phyloP scores from a whole-genome alignment of 352 stramenopile species.

The Phytophthora nicotianae region DNA sequence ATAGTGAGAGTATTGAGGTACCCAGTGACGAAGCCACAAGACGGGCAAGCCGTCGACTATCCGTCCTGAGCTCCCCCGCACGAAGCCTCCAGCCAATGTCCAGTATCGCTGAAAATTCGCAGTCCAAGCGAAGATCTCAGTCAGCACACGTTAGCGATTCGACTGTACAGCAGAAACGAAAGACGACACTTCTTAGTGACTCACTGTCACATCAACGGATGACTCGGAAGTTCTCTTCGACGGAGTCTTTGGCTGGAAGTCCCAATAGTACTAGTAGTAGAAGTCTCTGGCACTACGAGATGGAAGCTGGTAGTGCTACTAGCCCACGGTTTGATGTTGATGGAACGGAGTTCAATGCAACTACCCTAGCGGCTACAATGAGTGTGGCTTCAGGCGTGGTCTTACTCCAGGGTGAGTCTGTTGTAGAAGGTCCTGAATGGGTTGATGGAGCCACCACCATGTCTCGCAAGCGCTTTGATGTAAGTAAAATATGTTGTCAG shows the following conservation, averaged over 20 bases:
- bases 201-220: slow-evolving; percentile 28
- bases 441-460: slow-evolving; percentile 52
- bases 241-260: slow-evolving; percentile 15
- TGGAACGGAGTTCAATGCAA: slow-evolving; percentile 30
- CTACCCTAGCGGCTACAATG: slow-evolving; percentile 30
- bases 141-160: slow-evolving; percentile 8
- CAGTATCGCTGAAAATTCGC: slow-evolving; percentile 26
- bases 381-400: slow-evolving; percentile 47
- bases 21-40: not conserved
- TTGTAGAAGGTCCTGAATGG: slow-evolving; percentile 47
- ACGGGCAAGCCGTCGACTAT: slow-evolving; percentile 10
- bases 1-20: not conserved
- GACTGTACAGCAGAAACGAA: slow-evolving; percentile 14
- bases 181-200: slow-evolving; percentile 28
- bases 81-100: slow-evolving; percentile 14
- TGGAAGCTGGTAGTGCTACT: slow-evolving; percentile 13
- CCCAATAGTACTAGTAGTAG: slow-evolving; percentile 13
- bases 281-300: slow-evolving; percentile 37
- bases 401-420: slow-evolving; percentile 46
- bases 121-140: slow-evolving; percentile 23
- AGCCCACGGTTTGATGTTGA: slow-evolving; percentile 30
- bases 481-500: slow-evolving; percentile 22
- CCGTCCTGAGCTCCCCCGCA: slow-evolving; percentile 2
- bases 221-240: slow-evolving; percentile 15
- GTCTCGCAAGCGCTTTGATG: slow-evolving; percentile 75